phyloP scores from a whole-genome alignment of 75 land plant species.

The Sequoiadendron giganteum region DNA sequence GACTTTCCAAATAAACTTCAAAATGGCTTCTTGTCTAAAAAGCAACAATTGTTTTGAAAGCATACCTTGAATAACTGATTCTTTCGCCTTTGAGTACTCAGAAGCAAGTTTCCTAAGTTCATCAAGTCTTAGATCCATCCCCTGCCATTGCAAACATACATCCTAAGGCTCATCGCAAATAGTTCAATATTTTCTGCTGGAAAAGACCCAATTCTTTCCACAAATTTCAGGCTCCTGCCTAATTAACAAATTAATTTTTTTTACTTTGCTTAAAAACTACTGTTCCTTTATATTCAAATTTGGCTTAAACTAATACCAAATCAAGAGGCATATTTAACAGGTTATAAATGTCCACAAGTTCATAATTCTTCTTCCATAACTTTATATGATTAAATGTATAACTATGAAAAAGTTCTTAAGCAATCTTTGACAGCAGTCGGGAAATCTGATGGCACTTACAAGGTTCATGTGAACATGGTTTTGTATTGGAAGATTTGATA shows the following conservation, averaged over 20 bases:
- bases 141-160: conserved; percentile 10
- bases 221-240: neutral
- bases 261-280: neutral
- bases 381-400: neutral
- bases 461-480: conserved; percentile 36
- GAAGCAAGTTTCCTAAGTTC: conserved; percentile 24
- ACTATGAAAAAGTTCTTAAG: neutral
- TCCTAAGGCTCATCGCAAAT: neutral
- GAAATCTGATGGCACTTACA: conserved; percentile 28
- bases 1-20: neutral
- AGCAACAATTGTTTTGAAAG: neutral
- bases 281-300: neutral
- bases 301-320: neutral
- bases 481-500: conserved; percentile 21
- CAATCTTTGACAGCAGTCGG: neutral
- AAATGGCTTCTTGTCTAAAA: neutral
- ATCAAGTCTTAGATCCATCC: conserved; percentile 20
- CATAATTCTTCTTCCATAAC: neutral
- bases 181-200: neutral
- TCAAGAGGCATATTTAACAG: conserved; percentile 1
- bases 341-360: neutral
- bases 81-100: conserved; percentile 50
- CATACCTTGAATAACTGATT: conserved; percentile 41
- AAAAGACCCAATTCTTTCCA: neutral
- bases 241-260: neutral